These are phyloP conservation scores for Xylariaceae sp. DNA, from an alignment of 2,329 filamentous ascomycete species.

Conservation along the genomic window DNA sequence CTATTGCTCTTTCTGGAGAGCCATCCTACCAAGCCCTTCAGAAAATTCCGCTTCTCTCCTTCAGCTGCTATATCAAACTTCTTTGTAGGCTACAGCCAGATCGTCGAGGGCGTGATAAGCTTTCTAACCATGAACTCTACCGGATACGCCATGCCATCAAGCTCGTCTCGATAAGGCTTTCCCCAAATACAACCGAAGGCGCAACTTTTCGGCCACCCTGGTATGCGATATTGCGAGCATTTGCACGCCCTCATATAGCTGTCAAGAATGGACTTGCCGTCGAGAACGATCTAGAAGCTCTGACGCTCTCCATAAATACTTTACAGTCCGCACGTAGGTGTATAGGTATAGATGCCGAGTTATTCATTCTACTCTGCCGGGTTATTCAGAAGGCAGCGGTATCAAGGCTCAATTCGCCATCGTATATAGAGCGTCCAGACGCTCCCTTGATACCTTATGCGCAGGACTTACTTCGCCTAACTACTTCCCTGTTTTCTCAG, in stretches of 20 bases:
- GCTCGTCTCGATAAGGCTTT: constrained; percentile 41
- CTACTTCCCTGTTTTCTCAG: constrained; percentile 31
- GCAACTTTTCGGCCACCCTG: constrained; percentile 49
- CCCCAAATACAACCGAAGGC: constrained; percentile 35
- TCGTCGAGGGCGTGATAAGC: constrained; percentile 27
- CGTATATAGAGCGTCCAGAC: not conserved
- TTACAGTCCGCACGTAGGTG: constrained; percentile 38
- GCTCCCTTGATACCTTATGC: constrained; percentile 22
- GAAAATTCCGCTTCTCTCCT: constrained; percentile 45
- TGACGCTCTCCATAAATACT: constrained; percentile 44
- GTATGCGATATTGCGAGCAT: constrained; percentile 49
- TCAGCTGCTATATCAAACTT: constrained; percentile 60
- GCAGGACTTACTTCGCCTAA: constrained; percentile 5
- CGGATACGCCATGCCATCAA: constrained; percentile 46
- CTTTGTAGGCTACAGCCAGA: constrained; percentile 52
- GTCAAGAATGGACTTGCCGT: constrained; percentile 35
- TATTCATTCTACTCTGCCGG: constrained; percentile 48
- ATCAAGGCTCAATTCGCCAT: constrained; percentile 26
- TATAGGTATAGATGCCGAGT: constrained; percentile 43
- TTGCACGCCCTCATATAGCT: constrained; percentile 46
- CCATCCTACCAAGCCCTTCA: constrained; percentile 32
- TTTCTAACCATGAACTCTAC: constrained; percentile 32
- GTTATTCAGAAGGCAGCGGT: constrained; percentile 42
- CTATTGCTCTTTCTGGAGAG: constrained; percentile 30
- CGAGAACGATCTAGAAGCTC: constrained; percentile 40